These are phyloP conservation scores for Herpetospermum pedunculosum DNA, from an alignment of 306 rosid species.

Conservation along the genomic window DNA sequence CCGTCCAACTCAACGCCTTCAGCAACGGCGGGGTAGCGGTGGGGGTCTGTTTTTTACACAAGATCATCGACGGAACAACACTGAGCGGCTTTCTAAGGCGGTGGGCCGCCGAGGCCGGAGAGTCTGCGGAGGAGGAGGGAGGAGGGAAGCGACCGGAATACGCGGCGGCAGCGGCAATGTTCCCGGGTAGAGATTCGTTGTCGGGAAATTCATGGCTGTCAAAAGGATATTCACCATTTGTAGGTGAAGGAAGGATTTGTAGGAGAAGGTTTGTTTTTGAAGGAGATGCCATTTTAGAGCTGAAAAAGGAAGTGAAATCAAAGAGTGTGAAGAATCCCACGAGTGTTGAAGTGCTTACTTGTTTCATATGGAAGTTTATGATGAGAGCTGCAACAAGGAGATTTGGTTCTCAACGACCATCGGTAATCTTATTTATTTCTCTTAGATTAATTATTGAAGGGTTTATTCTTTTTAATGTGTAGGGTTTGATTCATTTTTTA, in stretches of 20 bases:
- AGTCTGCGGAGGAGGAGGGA: neutral
- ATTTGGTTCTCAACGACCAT: neutral
- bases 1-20: conserved; percentile 2
- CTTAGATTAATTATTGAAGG: neutral
- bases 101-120: neutral
- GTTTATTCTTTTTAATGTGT: too few species aligned
- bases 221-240: neutral
- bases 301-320: neutral
- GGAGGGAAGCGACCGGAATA: neutral
- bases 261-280: conserved; percentile 14
- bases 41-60: conserved; percentile 1
- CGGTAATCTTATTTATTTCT: neutral
- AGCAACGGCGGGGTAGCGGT: conserved; percentile 4
- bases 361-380: conserved; percentile 14
- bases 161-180: neutral
- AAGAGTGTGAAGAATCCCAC: neutral
- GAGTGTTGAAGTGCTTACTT: conserved; percentile 12
- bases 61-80: conserved; percentile 1
- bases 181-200: conserved; percentile 1
- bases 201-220: neutral
- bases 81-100: neutral
- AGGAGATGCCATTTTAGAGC: neutral
- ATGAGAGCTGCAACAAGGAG: neutral
- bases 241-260: neutral
- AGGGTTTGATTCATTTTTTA: neutral